Percentiles rank a stretch among this genome's conserved stretches.
phyloP scores from a whole-genome alignment of 768 basidiomycete genomes.

The Inosperma sp. region DNA sequence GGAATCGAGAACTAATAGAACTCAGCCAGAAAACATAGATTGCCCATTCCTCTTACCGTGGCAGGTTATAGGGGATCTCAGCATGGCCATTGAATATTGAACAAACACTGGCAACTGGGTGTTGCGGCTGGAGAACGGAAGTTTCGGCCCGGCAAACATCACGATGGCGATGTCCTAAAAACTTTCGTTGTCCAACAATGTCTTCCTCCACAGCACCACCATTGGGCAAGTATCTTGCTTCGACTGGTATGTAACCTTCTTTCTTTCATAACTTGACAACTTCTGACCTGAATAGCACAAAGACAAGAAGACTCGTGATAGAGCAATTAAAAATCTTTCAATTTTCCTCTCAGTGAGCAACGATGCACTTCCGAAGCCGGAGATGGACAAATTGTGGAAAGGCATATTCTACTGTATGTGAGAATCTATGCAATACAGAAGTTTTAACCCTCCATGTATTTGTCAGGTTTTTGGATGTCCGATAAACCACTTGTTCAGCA shows the following conservation, averaged over 20 bases:
- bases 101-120: too few species aligned
- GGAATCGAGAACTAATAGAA: slow-evolving; percentile 71
- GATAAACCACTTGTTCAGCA: slow-evolving; percentile 98
- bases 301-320: slow-evolving; percentile 93
- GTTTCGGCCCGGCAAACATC: not conserved
- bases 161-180: too few species aligned
- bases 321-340: slow-evolving; percentile 76
- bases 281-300: slow-evolving; percentile 18
- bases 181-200: slow-evolving; percentile 23
- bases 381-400: slow-evolving; percentile 95
- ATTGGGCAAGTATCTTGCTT: slow-evolving; percentile 87
- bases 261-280: slow-evolving; percentile 1
- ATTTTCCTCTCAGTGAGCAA: slow-evolving; percentile 71
- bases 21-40: not conserved
- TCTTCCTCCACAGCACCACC: slow-evolving; percentile 49
- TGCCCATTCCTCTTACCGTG: slow-evolving; percentile 52
- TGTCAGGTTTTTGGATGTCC: slow-evolving; percentile 97
- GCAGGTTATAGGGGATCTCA: slow-evolving; percentile 83
- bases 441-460: not conserved
- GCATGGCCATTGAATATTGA: slow-evolving; percentile 13
- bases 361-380: slow-evolving; percentile 58
- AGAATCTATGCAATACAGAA: not conserved
- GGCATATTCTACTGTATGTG: slow-evolving; percentile 91
- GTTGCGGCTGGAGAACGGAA: not conserved
- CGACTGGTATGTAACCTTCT: slow-evolving; percentile 59